Percentiles rank a stretch among this genome's conserved stretches.
Conservation (phyloP, 208 protist genomes). For the Wallacemonas rigidus region DNA sequence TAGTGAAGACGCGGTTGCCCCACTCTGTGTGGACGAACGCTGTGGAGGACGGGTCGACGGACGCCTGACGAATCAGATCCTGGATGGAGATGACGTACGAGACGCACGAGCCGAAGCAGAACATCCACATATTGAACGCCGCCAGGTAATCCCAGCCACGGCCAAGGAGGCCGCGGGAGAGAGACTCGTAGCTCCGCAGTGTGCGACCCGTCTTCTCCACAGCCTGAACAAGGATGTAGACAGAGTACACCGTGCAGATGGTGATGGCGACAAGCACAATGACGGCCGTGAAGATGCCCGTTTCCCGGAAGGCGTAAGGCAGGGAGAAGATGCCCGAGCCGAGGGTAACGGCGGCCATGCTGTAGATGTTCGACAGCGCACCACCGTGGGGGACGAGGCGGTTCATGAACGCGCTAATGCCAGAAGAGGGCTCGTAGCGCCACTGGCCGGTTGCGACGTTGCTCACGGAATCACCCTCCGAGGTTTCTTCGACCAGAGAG, state of each 20-base stretch:
- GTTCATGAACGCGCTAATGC: slow-evolving; percentile 38
- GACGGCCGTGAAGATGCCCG: slow-evolving; percentile 51
- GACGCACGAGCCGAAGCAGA: slow-evolving; percentile 84
- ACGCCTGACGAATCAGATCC: slow-evolving; percentile 53
- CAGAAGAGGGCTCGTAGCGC: slow-evolving; percentile 40
- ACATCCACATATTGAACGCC: slow-evolving; percentile 77
- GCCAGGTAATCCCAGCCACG: slow-evolving; percentile 76
- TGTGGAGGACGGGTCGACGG: slow-evolving; percentile 39
- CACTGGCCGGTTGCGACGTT: slow-evolving; percentile 16
- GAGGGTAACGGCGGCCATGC: slow-evolving; percentile 75
- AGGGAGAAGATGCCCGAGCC: slow-evolving; percentile 79
- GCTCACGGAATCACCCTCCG: slow-evolving; percentile 14
- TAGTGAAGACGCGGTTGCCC: slow-evolving; percentile 64
- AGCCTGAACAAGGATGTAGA: slow-evolving; percentile 73
- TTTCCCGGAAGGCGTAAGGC: slow-evolving; percentile 67
- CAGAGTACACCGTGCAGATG: slow-evolving; percentile 73
- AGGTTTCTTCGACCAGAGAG: not conserved
- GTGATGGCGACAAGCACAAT: slow-evolving; percentile 65
- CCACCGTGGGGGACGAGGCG: slow-evolving; percentile 73
- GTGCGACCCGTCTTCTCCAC: slow-evolving; percentile 61
- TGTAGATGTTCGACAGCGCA: slow-evolving; percentile 66
- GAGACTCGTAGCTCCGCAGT: slow-evolving; percentile 60
- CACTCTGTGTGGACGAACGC: slow-evolving; percentile 42
- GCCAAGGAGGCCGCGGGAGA: slow-evolving; percentile 69
- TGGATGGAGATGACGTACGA: slow-evolving; percentile 84